phyloP scores from a whole-genome alignment of 768 basidiomycete genomes.

The Exsudoporus frostii region DNA sequence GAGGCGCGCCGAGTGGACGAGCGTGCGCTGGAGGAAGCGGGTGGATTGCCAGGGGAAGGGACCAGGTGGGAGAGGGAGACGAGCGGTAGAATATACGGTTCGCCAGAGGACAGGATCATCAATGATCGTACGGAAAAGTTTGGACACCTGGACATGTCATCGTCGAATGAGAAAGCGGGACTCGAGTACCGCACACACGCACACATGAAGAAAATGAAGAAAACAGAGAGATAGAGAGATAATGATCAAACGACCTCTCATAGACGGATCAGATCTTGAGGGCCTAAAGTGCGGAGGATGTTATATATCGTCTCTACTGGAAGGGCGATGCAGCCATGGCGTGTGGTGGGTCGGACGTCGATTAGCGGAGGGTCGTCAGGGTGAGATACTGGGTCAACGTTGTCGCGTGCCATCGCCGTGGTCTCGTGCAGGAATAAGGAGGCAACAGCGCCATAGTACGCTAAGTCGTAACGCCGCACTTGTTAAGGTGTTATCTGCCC shows the following conservation, averaged over 20 bases:
- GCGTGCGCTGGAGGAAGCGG: conserved; percentile 15
- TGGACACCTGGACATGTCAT: conserved; percentile 14
- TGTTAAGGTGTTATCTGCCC: neutral
- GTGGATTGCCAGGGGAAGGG: conserved; percentile 20
- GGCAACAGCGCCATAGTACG: too few species aligned
- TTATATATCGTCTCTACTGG: conserved; percentile 18
- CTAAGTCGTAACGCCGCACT: too few species aligned
- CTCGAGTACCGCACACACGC: too few species aligned
- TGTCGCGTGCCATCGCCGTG: conserved; percentile 13
- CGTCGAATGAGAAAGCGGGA: neutral
- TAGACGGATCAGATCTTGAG: conserved; percentile 16
- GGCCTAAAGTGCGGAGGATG: conserved; percentile 1
- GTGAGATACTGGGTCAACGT: neutral
- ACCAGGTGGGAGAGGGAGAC: conserved; percentile 19
- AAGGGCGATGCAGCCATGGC: neutral
- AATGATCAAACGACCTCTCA: conserved; percentile 6
- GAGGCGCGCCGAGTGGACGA: conserved; percentile 16
- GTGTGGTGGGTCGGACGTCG: neutral
- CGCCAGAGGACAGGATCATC: conserved; percentile 14
- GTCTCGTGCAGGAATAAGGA: neutral
- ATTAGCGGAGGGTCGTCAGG: neutral
- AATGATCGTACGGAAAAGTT: conserved; percentile 8
- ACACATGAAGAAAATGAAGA: too few species aligned
- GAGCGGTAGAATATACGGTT: conserved; percentile 3
- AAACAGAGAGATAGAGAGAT: too few species aligned